These are phyloP conservation scores for Paxillus ammoniavirescens DNA, from an alignment of 768 basidiomycete species.

Conservation along the genomic window DNA sequence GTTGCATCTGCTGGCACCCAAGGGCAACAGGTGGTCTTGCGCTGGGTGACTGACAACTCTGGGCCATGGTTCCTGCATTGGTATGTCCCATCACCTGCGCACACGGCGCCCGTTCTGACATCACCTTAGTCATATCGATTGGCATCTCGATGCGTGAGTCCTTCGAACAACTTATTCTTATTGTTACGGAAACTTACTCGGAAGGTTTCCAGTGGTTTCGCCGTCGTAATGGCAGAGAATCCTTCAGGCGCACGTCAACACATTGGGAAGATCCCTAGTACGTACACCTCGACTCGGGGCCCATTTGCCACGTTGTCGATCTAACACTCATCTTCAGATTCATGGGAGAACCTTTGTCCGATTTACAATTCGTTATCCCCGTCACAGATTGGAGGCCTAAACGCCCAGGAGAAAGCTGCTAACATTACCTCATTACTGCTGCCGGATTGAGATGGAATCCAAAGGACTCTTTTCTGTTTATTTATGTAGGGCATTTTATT, in stretches of 20 bases:
- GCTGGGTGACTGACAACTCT: conserved; percentile 62
- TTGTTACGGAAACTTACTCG: not conserved
- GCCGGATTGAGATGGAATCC: conserved; percentile 7
- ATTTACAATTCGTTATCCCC: conserved; percentile 14
- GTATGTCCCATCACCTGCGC: conserved; percentile 6
- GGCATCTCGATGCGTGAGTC: conserved; percentile 26
- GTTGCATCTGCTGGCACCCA: conserved; percentile 19
- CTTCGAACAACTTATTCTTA: not conserved
- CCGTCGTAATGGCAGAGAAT: conserved; percentile 25
- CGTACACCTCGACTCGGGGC: not conserved
- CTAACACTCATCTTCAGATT: conserved; percentile 6
- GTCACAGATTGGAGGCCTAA: conserved; percentile 21
- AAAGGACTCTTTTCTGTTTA: not conserved
- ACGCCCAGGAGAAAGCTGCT: conserved; percentile 15
- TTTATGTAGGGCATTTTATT: not conserved
- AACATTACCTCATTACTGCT: conserved; percentile 19
- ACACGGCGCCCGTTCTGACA: not conserved
- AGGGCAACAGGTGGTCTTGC: conserved; percentile 47
- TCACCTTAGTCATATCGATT: conserved; percentile 26
- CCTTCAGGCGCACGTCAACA: conserved; percentile 15
- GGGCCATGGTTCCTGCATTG: conserved; percentile 56
- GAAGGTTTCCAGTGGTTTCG: conserved; percentile 20
- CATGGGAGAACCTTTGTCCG: conserved; percentile 28
- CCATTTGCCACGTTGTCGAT: not conserved
- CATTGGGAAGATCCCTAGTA: conserved; percentile 16